Conservation (phyloP, 1,284 basidiomycete genomes). For the Phellopilus nigrolimitatus region DNA sequence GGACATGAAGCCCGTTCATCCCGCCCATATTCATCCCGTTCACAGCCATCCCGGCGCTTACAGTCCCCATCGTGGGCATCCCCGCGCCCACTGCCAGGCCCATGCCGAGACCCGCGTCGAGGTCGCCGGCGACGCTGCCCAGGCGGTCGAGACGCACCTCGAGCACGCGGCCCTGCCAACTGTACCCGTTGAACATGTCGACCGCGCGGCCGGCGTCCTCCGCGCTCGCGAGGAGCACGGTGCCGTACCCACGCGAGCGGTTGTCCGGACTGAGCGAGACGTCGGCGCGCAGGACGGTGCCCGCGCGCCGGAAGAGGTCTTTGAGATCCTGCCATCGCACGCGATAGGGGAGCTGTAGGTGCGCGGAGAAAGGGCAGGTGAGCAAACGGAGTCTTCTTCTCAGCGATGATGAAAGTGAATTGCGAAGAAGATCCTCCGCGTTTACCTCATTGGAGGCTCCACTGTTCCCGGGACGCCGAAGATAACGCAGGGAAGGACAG, state of each 20-base stretch:
- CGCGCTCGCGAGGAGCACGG: constrained; percentile 84
- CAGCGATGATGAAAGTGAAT: neutral
- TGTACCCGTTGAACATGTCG: constrained; percentile 87
- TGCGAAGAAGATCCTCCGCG: neutral
- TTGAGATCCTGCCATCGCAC: constrained; percentile 98
- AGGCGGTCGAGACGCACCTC: constrained; percentile 83
- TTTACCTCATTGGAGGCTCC: constrained; percentile 1
- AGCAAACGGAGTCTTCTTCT: neutral
- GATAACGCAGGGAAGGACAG: constrained; percentile 9
- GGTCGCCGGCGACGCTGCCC: constrained; percentile 31
- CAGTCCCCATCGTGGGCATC: neutral
- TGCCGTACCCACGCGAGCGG: constrained; percentile 88
- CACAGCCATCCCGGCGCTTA: neutral
- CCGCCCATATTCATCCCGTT: neutral
- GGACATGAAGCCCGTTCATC: constrained; percentile 11
- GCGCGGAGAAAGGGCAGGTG: neutral
- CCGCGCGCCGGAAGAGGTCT: constrained; percentile 92
- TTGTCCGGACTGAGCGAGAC: constrained; percentile 91
- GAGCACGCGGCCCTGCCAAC: constrained; percentile 87
- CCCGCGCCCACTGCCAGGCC: neutral
- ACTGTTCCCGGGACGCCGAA: neutral
- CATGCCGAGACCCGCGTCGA: constrained; percentile 16
- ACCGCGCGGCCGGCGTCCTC: constrained; percentile 90
- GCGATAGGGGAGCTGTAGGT: constrained; percentile 75
- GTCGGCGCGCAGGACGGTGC: constrained; percentile 92